These are phyloP conservation scores for Rubroboletus satanas DNA, from an alignment of 768 basidiomycete genomes.

Conservation along the genomic window DNA sequence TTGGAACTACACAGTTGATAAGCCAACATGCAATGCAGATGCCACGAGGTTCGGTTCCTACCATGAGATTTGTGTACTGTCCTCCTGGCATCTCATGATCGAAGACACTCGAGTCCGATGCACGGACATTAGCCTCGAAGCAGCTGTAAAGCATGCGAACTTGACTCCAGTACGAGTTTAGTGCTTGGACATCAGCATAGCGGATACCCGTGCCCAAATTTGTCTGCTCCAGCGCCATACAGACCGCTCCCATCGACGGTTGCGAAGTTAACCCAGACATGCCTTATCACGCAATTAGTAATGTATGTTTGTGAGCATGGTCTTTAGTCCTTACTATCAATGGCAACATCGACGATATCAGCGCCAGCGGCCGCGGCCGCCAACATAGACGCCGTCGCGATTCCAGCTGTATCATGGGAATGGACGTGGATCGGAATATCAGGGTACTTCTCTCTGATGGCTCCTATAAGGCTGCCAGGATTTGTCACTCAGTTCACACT, in stretches of 20 bases:
- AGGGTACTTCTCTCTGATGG: constrained; percentile 93
- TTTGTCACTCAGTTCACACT: constrained; percentile 5
- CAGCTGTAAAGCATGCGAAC: constrained; percentile 92
- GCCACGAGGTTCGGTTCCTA: constrained; percentile 34
- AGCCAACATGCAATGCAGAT: constrained; percentile 17
- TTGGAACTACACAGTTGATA: constrained; percentile 72
- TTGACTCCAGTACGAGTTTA: constrained; percentile 98
- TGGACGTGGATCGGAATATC: constrained; percentile 99
- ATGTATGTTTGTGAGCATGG: not conserved
- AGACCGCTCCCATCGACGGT: constrained; percentile 97
- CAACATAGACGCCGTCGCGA: constrained; percentile 95
- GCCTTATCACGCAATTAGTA: constrained; percentile 45
- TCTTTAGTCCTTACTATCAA: constrained; percentile 73
- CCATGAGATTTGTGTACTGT: constrained; percentile 92
- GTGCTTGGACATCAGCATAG: constrained; percentile 93
- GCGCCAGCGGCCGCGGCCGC: constrained; percentile 96
- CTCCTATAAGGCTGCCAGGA: constrained; percentile 71
- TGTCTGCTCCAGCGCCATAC: constrained; percentile 93
- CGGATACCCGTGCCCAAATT: constrained; percentile 91
- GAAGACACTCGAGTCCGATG: constrained; percentile 96
- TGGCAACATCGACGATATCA: constrained; percentile 96
- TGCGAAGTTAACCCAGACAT: constrained; percentile 99
- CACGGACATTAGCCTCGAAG: constrained; percentile 97
- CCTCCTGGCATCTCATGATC: constrained; percentile 99
- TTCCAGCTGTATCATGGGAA: constrained; percentile 99